Base-by-base conservation (phyloP, 345 rosid species). In the Corchorus olitorius region DNA sequence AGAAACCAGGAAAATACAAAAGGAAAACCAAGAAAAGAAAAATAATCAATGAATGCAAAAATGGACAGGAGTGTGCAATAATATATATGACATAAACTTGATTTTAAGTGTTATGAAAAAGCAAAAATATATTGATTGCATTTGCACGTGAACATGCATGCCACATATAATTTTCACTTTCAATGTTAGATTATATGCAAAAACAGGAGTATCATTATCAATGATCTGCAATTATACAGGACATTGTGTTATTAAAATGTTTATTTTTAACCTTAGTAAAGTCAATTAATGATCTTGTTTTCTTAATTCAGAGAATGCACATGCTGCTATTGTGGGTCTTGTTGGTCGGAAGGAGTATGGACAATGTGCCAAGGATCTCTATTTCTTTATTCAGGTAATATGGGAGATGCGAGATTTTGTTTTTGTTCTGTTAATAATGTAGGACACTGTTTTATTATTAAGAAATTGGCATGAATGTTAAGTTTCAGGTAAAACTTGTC, bases 301-400 rank as follows among this genome's bases (percentile, higher is more conserved):
- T 77, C 49, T 71, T 5, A 55, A 58, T 79, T 77, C 94, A 97
- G 99, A 92, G 62, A 94, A 86, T 67, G 97, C 99, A 54, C 99
- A 98, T 1, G 88, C 92, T 22, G 75, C 94, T 15, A 79, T 97
- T 69, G 94, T 91, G 20, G 77, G 97, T 45, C 93, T 97, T 69
- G 93, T 97, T 54, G 98, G 99, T 65, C 91, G 91, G 27, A 97
- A 84, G 86, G 98, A 97, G 84, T 97, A 97, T 67, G 93, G 90
- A 84, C 97, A 94, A 80, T 88, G 91, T 74, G 95, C 93, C 0
- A 91, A 87, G 84, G 99, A 97, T 79, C 89, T 97, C 68, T 97
- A 97, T 84, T 91, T 90, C 86, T 92, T 97, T 81, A 88, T 97
- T 78, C 98, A 97, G 97, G 99, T 92, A 88, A 76, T 82, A 52